Conservation (phyloP, 495 filamentous ascomycete genomes). For the Apiosordaria backusii region DNA sequence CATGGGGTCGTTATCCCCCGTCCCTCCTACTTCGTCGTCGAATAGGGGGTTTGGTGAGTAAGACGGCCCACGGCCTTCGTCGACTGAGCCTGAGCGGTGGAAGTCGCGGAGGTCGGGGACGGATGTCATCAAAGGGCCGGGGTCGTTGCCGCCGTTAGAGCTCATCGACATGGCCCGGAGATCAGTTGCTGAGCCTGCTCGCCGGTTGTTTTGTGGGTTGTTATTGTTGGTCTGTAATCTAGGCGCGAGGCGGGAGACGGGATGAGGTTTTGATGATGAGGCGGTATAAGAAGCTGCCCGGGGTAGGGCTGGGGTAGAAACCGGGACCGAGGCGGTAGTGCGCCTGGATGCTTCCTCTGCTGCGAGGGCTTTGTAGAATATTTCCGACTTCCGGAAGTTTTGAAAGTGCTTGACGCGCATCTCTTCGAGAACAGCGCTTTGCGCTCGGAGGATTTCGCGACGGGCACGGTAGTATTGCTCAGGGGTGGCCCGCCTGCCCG, state of each 20-base stretch:
- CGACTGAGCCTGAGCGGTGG: slow-evolving; percentile 39
- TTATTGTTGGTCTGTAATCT: slow-evolving; percentile 26
- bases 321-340: slow-evolving; percentile 25
- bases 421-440: slow-evolving; percentile 76
- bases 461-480: slow-evolving; percentile 81
- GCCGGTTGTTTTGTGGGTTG: slow-evolving; percentile 26
- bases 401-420: slow-evolving; percentile 76
- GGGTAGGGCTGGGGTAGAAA: slow-evolving; percentile 30
- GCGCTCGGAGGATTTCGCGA: slow-evolving; percentile 73
- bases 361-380: slow-evolving; percentile 93
- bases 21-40: slow-evolving; percentile 53
- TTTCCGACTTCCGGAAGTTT: slow-evolving; percentile 83
- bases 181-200: slow-evolving; percentile 47
- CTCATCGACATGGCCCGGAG: slow-evolving; percentile 28
- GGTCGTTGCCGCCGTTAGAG: slow-evolving; percentile 30
- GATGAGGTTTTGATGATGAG: slow-evolving; percentile 35
- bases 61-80: slow-evolving; percentile 34
- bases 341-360: slow-evolving; percentile 72
- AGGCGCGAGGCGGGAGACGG: slow-evolving; percentile 39
- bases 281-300: slow-evolving; percentile 31
- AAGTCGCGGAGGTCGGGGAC: slow-evolving; percentile 32
- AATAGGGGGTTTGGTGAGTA: slow-evolving; percentile 43
- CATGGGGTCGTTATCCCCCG: slow-evolving; percentile 49
- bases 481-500: slow-evolving; percentile 68
- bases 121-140: slow-evolving; percentile 31